Evolutionary conservation across 208 protist species (phyloP), one percentile per base, ranked within the genome.

Genomic region (Angomonas ambiguus): DNA sequence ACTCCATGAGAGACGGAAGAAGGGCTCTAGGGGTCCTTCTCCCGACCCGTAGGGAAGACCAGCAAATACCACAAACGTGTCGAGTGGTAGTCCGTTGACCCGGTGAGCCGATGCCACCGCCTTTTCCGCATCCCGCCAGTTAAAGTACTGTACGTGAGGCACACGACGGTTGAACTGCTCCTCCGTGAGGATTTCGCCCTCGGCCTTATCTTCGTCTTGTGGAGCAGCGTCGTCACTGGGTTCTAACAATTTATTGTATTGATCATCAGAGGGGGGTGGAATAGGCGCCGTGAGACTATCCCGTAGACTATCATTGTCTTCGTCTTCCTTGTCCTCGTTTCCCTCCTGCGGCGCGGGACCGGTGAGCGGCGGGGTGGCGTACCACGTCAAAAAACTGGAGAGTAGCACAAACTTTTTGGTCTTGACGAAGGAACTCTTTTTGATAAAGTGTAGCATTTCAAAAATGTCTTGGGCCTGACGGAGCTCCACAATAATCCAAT

Each of bases 111-210:
- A 74, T 25, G 89, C 88, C n/a, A 94, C 85, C 10, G 88, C 79
- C 59, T 92, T 94, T 80, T 98, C 96, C 8, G 93, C 92, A 51
- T 97, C 88, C 24, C 92, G 83, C 79, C 87, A 97, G 69, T 82
- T 88, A 65, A 87, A 83, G 73, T 96, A 97, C 59, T 94, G 90
- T 28, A 88, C 73, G 72, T 98, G 95, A 10, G 95, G 89, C 58
- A 95, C 81, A 30, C 95, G 85, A n/a, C 88, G 83, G 70, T 96
- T 93, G 78, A 88, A 97, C 69, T 96, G 88, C 45, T 98, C 95
- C 77, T 98, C 95, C 8, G 90, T 95, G 16, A 97, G 74, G 33
- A 92, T 56, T 67, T 96, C 89, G 1, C 71, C 76, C 16, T 72
- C 53, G n/a, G 51, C 71, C n/a, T 76, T 77, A 1, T 65, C 76